Evolutionary conservation across 441 rosid genomes (phyloP).

Genomic region (Corymbia calophylla): DNA sequence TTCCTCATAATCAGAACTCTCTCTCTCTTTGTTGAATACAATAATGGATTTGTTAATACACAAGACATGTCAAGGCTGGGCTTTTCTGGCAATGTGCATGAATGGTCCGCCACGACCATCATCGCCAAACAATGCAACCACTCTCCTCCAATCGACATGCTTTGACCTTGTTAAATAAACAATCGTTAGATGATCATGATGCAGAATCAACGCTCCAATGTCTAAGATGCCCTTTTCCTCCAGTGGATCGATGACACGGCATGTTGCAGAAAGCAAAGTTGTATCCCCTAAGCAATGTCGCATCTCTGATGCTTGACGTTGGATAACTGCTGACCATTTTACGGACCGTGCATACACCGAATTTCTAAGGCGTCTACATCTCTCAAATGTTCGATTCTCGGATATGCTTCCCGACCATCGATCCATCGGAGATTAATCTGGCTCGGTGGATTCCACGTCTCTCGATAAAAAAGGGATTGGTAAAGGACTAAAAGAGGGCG

Average conservation of each 20-base stretch:
- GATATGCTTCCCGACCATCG: not conserved
- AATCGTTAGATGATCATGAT: not conserved
- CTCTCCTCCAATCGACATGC: not conserved
- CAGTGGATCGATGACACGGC: not conserved
- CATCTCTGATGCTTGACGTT: not conserved
- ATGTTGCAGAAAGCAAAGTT: not conserved
- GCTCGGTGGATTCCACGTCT: not conserved
- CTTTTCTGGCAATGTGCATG: not conserved
- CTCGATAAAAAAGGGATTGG: not conserved
- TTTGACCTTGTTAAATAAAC: not conserved
- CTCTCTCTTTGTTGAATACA: not conserved
- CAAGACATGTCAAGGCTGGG: not conserved
- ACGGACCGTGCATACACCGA: not conserved
- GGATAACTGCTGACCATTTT: not conserved
- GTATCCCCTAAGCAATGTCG: not conserved
- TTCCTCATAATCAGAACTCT: not conserved
- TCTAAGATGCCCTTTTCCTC: too few species aligned
- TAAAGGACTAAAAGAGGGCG: not conserved
- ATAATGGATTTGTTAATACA: not conserved
- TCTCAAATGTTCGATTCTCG: not conserved
- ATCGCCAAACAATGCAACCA: not conserved
- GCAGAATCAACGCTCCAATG: not conserved
- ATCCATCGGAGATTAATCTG: not conserved
- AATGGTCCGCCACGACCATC: not conserved
- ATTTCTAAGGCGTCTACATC: not conserved